Percentiles rank a stretch among this genome's conserved stretches.
phyloP scores from a whole-genome alignment of 306 rosid genomes.

The Castanospermum australe region DNA sequence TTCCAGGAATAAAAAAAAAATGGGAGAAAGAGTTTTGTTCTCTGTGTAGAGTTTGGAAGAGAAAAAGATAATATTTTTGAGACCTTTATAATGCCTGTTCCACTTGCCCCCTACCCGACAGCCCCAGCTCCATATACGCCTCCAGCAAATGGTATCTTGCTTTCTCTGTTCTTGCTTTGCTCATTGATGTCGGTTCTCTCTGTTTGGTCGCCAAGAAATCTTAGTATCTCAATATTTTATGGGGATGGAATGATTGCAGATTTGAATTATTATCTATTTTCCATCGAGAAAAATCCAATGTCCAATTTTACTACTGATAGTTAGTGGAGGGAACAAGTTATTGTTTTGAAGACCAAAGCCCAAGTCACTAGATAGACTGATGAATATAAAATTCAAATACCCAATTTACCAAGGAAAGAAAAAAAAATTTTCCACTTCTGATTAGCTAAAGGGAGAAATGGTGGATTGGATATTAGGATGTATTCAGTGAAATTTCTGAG shows the following conservation, averaged over 20 bases:
- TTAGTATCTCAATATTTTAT: background rate
- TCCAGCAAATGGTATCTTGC: slow-evolving; percentile 63
- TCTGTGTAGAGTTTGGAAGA: slow-evolving; percentile 37
- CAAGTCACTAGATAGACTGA: background rate
- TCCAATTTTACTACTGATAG: background rate
- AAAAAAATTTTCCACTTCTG: background rate
- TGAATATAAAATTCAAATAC: background rate
- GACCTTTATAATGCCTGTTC: slow-evolving; percentile 80
- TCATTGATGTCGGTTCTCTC: slow-evolving; percentile 25
- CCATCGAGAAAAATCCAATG: background rate
- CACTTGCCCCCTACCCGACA: slow-evolving; percentile 91
- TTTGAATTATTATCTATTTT: background rate
- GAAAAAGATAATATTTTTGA: slow-evolving; percentile 23
- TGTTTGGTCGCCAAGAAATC: background rate
- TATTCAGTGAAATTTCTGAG: background rate
- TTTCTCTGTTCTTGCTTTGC: background rate
- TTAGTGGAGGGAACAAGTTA: background rate
- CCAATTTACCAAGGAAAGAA: background rate
- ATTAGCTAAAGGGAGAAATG: background rate
- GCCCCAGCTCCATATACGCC: slow-evolving; percentile 61
- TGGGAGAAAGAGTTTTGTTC: slow-evolving; percentile 32
- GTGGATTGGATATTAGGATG: background rate
- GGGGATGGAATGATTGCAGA: background rate
- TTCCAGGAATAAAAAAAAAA: slow-evolving; percentile 36
- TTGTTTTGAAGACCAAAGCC: background rate